These are phyloP conservation scores for Bodo saltans DNA, from an alignment of 78 protist genomes.

Conservation along the genomic window DNA sequence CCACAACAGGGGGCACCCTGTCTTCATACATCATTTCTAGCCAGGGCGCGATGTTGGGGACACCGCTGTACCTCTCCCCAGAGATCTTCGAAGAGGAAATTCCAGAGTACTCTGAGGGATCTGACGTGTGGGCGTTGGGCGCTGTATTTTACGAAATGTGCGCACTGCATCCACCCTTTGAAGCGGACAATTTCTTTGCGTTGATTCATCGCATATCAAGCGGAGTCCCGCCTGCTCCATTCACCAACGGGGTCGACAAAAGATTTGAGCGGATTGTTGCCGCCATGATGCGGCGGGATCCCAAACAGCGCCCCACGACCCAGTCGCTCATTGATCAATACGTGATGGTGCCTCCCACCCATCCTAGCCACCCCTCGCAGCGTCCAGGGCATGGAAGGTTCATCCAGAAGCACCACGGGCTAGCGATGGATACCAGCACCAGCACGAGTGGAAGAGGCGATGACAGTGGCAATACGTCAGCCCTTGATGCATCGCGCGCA, in stretches of 20 bases:
- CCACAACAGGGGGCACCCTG: too few species aligned
- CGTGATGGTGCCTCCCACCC: not conserved
- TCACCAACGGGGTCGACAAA: not conserved
- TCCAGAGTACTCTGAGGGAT: conserved; percentile 37
- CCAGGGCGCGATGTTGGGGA: conserved; percentile 27
- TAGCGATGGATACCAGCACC: too few species aligned
- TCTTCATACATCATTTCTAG: not conserved
- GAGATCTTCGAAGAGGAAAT: conserved; percentile 30
- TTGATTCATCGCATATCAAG: not conserved
- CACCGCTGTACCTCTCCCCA: conserved; percentile 63
- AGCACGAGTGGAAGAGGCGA: too few species aligned
- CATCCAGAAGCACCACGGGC: not conserved
- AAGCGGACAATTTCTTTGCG: not conserved
- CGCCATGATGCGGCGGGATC: not conserved
- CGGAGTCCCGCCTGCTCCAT: not conserved
- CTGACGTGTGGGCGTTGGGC: conserved; percentile 65
- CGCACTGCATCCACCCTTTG: conserved; percentile 24
- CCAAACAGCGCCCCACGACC: not conserved
- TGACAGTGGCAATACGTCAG: too few species aligned
- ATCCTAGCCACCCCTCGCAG: not conserved
- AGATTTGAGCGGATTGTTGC: not conserved
- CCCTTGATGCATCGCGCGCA: too few species aligned
- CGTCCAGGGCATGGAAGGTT: not conserved
- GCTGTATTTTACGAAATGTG: conserved; percentile 41
- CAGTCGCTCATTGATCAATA: not conserved